Conservation (phyloP, 208 protist species). For the Herpetomonas samuelpessoai region DNA sequence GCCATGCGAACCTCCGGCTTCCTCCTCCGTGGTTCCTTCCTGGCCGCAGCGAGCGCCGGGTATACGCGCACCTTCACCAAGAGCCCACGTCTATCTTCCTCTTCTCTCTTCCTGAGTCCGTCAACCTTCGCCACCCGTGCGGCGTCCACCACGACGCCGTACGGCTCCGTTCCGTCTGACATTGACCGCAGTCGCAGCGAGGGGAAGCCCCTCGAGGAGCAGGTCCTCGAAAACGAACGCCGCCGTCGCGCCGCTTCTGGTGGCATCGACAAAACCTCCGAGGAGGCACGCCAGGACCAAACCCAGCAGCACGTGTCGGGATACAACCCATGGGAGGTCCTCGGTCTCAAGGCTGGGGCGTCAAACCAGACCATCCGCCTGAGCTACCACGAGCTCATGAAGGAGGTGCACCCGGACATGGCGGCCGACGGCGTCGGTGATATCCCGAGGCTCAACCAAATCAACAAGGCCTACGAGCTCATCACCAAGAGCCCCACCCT, state of each 20-base stretch:
- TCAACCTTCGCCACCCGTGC: background rate
- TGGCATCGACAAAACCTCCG: background rate
- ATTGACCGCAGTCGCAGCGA: slow-evolving; percentile 49
- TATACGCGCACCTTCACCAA: slow-evolving; percentile 1
- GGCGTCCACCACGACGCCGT: slow-evolving; percentile 17
- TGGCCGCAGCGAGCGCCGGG: background rate
- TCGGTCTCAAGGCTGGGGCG: slow-evolving; percentile 73
- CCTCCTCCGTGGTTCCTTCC: slow-evolving; percentile 1
- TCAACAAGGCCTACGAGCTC: slow-evolving; percentile 89
- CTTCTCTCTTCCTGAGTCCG: background rate
- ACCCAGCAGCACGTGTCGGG: slow-evolving; percentile 25
- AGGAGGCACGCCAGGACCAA: background rate
- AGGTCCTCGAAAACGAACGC: slow-evolving; percentile 36
- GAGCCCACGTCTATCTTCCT: background rate
- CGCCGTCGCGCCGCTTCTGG: slow-evolving; percentile 11
- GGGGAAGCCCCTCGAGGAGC: slow-evolving; percentile 51
- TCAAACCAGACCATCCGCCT: slow-evolving; percentile 67
- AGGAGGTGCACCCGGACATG: slow-evolving; percentile 81
- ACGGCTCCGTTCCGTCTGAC: slow-evolving; percentile 62
- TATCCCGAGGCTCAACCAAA: slow-evolving; percentile 77
- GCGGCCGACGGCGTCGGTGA: slow-evolving; percentile 66
- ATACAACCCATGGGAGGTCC: slow-evolving; percentile 88
- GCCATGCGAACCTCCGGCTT: background rate
- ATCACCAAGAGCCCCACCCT: slow-evolving; percentile 88
- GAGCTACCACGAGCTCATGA: slow-evolving; percentile 87